Percentiles rank a stretch among this genome's conserved stretches.
phyloP scores from a whole-genome alignment of 2,329 filamentous ascomycete genomes.

The Emergomyces pasteurianus region DNA sequence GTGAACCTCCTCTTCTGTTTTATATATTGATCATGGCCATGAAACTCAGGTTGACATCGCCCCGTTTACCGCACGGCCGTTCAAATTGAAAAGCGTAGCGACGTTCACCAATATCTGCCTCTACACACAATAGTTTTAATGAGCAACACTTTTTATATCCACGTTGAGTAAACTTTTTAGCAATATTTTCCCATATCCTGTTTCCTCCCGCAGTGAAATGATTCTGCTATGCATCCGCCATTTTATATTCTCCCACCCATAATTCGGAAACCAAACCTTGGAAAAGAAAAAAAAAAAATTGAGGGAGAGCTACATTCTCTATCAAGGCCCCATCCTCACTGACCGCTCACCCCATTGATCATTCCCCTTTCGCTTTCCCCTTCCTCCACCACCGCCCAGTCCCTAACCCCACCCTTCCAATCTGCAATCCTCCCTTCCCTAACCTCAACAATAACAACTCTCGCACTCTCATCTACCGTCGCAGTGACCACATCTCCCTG shows the following conservation, averaged over 20 bases:
- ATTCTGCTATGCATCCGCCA: background rate
- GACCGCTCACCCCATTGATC: background rate
- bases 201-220: background rate
- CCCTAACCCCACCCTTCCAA: conserved; percentile 86
- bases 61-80: too few species aligned
- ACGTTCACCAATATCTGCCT: background rate
- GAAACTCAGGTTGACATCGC: too few species aligned
- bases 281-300: too few species aligned
- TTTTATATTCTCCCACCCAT: background rate
- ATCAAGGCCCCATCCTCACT: background rate
- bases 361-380: conserved; percentile 11
- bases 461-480: conserved; percentile 53
- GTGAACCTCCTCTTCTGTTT: too few species aligned
- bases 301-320: background rate
- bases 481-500: conserved; percentile 49
- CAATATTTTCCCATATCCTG: background rate
- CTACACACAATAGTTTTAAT: background rate
- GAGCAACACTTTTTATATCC: background rate
- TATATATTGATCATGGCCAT: too few species aligned
- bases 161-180: background rate
- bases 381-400: conserved; percentile 46
- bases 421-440: conserved; percentile 79
- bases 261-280: background rate
- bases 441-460: conserved; percentile 77
- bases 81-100: background rate